These are phyloP conservation scores for Leishmania braziliensis DNA, from an alignment of 208 protist genomes.

Conservation along the genomic window DNA sequence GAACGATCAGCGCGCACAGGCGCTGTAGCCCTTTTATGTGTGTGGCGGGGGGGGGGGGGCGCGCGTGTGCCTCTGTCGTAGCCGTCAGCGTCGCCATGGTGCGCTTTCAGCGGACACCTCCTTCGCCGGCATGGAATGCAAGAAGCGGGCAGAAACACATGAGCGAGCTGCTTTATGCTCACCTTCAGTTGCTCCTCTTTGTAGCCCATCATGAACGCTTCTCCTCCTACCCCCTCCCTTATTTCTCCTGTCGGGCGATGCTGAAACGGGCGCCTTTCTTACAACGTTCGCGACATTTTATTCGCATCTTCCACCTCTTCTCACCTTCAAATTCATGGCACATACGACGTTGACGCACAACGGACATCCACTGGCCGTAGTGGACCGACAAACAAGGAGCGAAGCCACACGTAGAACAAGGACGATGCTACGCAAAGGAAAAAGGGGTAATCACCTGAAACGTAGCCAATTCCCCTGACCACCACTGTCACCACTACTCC, in stretches of 20 bases:
- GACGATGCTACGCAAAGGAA: neutral
- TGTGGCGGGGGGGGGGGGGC: too few relatives aligned
- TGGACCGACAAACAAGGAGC: too few relatives aligned
- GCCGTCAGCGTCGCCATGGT: neutral
- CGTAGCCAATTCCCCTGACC: neutral
- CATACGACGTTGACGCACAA: too few relatives aligned
- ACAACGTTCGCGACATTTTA: neutral
- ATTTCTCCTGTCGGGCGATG: neutral
- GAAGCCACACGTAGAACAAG: too few relatives aligned
- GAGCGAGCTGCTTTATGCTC: neutral
- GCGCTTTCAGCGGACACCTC: neutral
- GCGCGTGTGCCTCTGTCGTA: neutral
- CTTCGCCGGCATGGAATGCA: neutral
- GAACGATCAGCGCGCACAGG: neutral
- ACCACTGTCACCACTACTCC: neutral
- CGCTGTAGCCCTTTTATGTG: neutral
- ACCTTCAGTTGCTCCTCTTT: neutral
- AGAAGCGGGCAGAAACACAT: neutral
- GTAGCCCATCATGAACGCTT: neutral
- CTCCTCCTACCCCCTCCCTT: neutral
- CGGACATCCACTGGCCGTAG: too few relatives aligned
- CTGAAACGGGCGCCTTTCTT: neutral
- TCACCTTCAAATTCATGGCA: too few relatives aligned
- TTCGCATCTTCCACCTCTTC: too few relatives aligned
- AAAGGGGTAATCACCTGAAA: neutral